Evolutionary conservation across 805 yeast genomes (phyloP).

Genomic region (Lipomyces japonicus): DNA sequence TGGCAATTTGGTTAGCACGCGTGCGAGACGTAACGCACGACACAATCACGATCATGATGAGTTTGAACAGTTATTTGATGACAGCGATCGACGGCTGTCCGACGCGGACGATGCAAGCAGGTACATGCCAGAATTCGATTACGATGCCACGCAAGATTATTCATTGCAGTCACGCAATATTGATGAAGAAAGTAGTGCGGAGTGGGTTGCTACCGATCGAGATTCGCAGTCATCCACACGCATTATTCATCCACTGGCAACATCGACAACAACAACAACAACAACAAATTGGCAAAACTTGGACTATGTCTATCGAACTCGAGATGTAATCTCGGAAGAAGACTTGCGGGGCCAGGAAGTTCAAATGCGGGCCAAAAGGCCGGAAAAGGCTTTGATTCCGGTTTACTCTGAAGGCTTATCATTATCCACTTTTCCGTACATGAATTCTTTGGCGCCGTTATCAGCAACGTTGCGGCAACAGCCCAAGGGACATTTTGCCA

Average conservation of each 20-base stretch:
- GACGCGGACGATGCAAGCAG: neutral
- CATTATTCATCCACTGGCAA: constrained; percentile 15
- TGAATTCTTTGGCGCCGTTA: constrained; percentile 33
- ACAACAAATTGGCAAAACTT: too few relatives aligned
- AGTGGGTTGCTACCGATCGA: constrained; percentile 1
- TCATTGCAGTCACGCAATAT: neutral
- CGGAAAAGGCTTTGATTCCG: constrained; percentile 29
- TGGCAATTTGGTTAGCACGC: constrained; percentile 6
- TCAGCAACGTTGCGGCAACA: constrained; percentile 20
- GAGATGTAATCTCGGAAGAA: constrained; percentile 14
- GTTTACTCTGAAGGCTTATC: constrained; percentile 31
- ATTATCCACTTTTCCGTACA: constrained; percentile 33
- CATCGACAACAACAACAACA: constrained; percentile 1
- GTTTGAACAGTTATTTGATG: neutral
- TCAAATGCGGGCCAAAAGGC: constrained; percentile 3
- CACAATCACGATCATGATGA: neutral
- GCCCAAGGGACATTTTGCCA: constrained; percentile 22
- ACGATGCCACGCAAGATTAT: constrained; percentile 1
- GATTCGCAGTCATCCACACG: neutral
- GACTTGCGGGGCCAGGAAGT: neutral
- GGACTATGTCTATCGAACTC: constrained; percentile 16
- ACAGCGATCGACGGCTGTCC: neutral
- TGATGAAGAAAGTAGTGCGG: neutral
- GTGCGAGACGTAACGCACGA: neutral
- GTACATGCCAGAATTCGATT: constrained; percentile 13